Base-by-base conservation (phyloP, 495 filamentous ascomycete genomes). In the Trichocladium uniseriatum region DNA sequence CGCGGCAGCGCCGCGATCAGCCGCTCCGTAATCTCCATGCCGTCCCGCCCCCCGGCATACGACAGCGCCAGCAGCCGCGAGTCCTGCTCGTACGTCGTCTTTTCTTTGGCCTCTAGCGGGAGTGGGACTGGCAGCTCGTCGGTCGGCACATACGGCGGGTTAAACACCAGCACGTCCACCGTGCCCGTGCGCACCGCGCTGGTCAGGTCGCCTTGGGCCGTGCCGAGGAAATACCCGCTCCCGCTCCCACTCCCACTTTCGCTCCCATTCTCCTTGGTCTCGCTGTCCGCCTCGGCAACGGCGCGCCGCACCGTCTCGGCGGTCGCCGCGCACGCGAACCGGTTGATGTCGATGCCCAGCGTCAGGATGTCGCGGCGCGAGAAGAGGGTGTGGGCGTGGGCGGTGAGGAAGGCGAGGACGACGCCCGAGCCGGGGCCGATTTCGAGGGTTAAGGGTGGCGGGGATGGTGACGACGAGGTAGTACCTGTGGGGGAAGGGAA, bases 101-200 rank as follows among this genome's bases (percentile, higher is more conserved):
- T 35, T 13, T 4, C 11, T 31, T 22, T 8, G 11, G 16, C 9
- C 15, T 29, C n/a, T 27, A 8, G 24, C 8, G 24, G 8, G 3
- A 8, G 24, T 27, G 24, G 24, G 4, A 8, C 48, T 8, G 66
- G 90, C 22, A 94, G 57, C n/a, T 79, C 76, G 14, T 77, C 68
- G 1, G 88, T 90, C 5, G 92, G 92, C 6, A 97, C 92, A 57
- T 98, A 98, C 0, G 92, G 92, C 29, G 92, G 92, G 61, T 98
- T 98, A 75, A 97, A 97, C 28, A 98, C 75, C 24, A 97, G 70
- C 19, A 98, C 76, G 61, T 97, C 92, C 0, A 94, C 79, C 31
- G 61, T 59, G 3, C 73, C 66, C 0, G 66, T 54, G 2, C 75
- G 70, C 6, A 95, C 48, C 2, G 82, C 66, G 11, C 73, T 60